These are phyloP conservation scores for Globisporangium spinosum DNA, from an alignment of 352 stramenopile species.

Conservation along the genomic window DNA sequence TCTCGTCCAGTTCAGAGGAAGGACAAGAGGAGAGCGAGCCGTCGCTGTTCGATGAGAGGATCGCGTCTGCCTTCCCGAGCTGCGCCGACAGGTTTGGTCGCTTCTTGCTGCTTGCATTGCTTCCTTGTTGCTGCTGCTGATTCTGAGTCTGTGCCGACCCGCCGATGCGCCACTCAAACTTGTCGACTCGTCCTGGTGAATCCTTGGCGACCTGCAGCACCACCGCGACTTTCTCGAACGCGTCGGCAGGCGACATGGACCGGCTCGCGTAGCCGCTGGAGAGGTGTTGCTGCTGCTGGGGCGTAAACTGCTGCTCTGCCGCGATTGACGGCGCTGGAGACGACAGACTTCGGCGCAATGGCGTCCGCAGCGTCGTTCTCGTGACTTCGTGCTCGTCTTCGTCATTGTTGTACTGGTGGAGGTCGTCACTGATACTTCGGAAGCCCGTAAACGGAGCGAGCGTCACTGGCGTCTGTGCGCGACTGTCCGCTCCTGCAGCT, in stretches of 20 bases:
- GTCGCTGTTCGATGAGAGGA: not conserved
- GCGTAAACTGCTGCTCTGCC: constrained; percentile 24
- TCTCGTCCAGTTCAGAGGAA: not conserved
- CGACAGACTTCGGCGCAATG: constrained; percentile 31
- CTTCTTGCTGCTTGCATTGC: not conserved
- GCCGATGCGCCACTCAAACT: constrained; percentile 52
- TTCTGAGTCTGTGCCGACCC: not conserved
- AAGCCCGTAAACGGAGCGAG: constrained; percentile 5
- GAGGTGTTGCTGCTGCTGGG: constrained; percentile 14
- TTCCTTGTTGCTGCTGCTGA: not conserved
- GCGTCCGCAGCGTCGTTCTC: constrained; percentile 32
- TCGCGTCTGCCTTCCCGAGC: constrained; percentile 3
- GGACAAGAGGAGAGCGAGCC: not conserved
- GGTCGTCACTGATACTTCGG: constrained; percentile 18
- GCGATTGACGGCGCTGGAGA: constrained; percentile 19
- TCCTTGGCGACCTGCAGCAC: constrained; percentile 39
- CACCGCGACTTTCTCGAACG: constrained; percentile 56
- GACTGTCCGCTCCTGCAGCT: not conserved
- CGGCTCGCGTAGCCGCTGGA: constrained; percentile 21
- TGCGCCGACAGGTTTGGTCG: constrained; percentile 10
- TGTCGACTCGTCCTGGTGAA: constrained; percentile 55
- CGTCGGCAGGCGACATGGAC: constrained; percentile 52
- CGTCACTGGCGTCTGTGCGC: constrained; percentile 17
- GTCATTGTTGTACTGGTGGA: constrained; percentile 11
- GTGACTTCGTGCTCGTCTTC: constrained; percentile 1